Conservation (phyloP, 331 rosid genomes). For the Spiraea crenata region DNA sequence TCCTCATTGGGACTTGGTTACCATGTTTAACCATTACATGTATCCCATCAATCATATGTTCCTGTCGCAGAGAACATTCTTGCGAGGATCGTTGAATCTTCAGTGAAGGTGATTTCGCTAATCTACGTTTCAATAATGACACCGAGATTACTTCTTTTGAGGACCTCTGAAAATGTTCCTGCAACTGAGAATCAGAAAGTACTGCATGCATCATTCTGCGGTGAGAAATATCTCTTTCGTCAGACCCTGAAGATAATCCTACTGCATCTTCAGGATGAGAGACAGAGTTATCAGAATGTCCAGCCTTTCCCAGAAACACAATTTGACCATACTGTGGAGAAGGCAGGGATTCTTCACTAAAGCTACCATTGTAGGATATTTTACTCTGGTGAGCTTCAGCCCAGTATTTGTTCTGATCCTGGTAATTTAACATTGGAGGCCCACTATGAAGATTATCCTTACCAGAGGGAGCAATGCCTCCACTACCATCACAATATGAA, state of each 20-base stretch:
- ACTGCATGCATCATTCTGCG: slow-evolving; percentile 45
- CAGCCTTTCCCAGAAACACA: slow-evolving; percentile 40
- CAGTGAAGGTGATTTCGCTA: slow-evolving; percentile 34
- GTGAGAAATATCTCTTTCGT: slow-evolving; percentile 35
- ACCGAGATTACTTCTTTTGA: slow-evolving; percentile 18
- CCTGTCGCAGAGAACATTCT: slow-evolving; percentile 34
- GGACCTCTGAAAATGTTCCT: slow-evolving; percentile 39
- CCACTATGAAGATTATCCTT: slow-evolving; percentile 43
- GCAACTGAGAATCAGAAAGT: slow-evolving; percentile 52
- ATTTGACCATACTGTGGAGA: slow-evolving; percentile 36
- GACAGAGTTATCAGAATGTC: slow-evolving; percentile 34
- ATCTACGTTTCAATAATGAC: slow-evolving; percentile 25
- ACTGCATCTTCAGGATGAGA: slow-evolving; percentile 34
- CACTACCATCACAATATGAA: slow-evolving; percentile 36
- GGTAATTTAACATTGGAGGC: slow-evolving; percentile 42
- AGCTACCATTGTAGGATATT: slow-evolving; percentile 41
- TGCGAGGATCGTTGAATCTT: slow-evolving; percentile 38
- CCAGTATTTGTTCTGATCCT: slow-evolving; percentile 38
- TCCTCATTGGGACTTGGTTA: slow-evolving; percentile 27
- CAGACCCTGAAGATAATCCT: slow-evolving; percentile 31
- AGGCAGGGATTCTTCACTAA: slow-evolving; percentile 44
- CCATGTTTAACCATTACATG: slow-evolving; percentile 28
- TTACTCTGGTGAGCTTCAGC: slow-evolving; percentile 37
- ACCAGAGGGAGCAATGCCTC: slow-evolving; percentile 42
- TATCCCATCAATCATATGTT: slow-evolving; percentile 29